phyloP scores from a whole-genome alignment of 306 rosid species.

The Citrullus mucosospermus region DNA sequence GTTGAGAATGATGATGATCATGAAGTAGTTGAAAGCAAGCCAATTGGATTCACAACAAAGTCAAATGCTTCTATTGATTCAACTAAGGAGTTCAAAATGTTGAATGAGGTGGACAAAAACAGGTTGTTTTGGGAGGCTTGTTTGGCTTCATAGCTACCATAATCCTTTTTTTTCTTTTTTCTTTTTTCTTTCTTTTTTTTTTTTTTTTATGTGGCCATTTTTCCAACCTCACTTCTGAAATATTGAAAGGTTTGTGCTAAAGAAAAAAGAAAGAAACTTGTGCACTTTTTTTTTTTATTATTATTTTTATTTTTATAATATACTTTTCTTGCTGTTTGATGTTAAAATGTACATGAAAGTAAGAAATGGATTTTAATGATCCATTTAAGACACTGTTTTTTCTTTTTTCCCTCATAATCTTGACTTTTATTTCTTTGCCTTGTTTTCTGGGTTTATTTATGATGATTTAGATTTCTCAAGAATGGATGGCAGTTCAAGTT shows the following conservation, averaged over 20 bases:
- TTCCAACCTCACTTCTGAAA: not conserved
- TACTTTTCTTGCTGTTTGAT: not conserved
- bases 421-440: not conserved
- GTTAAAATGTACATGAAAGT: not conserved
- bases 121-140: slow-evolving; percentile 89
- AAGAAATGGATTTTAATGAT: not conserved
- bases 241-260: not conserved
- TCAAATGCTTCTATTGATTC: slow-evolving; percentile 45
- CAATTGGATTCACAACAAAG: slow-evolving; percentile 16
- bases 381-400: not conserved
- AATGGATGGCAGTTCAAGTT: not conserved
- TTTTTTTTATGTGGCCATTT: not conserved
- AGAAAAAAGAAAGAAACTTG: not conserved
- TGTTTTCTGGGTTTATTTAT: slow-evolving; percentile 2
- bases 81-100: slow-evolving; percentile 20
- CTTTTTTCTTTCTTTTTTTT: not conserved
- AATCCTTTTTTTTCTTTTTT: not conserved
- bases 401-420: not conserved
- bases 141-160: slow-evolving; percentile 44
- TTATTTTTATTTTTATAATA: not conserved
- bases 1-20: slow-evolving; percentile 14
- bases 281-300: not conserved
- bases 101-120: slow-evolving; percentile 76
- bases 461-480: not conserved
- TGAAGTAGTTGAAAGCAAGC: not conserved